A percentile compares a stretch with the other conserved stretches of the same genome.
Evolutionary conservation across 176 grass and related monocot species (phyloP).

Genomic region (Metroxylon sagu): DNA sequence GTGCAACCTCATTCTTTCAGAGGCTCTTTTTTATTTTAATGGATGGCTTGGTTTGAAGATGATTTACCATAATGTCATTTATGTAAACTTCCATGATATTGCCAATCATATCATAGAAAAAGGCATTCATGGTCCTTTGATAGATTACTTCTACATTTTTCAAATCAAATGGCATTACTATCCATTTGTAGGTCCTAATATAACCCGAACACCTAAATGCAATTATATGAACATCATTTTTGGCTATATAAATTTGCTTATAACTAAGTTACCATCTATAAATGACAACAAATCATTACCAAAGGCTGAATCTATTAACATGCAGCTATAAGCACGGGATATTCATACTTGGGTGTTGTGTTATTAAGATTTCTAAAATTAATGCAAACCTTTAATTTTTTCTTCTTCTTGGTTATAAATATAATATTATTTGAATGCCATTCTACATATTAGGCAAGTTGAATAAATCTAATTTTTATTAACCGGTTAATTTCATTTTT

Average conservation of each 20-base stretch:
- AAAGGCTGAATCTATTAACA: no score
- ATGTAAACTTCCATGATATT: not conserved
- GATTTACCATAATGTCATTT: not conserved
- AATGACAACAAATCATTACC: not conserved
- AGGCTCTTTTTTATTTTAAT: not conserved
- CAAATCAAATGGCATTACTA: not conserved
- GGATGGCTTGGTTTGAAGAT: not conserved
- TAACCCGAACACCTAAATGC: not conserved
- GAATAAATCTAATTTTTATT: not conserved
- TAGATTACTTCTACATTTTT: not conserved
- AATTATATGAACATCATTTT: not conserved
- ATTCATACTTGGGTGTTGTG: not conserved
- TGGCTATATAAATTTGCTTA: not conserved
- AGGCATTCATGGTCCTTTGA: not conserved
- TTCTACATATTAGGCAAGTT: not conserved
- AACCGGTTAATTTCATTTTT: not conserved
- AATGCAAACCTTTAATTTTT: not conserved
- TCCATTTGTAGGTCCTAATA: not conserved
- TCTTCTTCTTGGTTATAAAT: not conserved
- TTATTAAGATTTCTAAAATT: not conserved
- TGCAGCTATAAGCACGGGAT: not conserved
- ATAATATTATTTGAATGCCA: not conserved
- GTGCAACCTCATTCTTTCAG: not conserved
- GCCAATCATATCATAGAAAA: not conserved
- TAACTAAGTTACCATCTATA: not conserved